A percentile compares a stretch with the other conserved stretches of the same genome.
Evolutionary conservation across 495 filamentous ascomycete species (phyloP).

Genomic region (Collariella sp.): DNA sequence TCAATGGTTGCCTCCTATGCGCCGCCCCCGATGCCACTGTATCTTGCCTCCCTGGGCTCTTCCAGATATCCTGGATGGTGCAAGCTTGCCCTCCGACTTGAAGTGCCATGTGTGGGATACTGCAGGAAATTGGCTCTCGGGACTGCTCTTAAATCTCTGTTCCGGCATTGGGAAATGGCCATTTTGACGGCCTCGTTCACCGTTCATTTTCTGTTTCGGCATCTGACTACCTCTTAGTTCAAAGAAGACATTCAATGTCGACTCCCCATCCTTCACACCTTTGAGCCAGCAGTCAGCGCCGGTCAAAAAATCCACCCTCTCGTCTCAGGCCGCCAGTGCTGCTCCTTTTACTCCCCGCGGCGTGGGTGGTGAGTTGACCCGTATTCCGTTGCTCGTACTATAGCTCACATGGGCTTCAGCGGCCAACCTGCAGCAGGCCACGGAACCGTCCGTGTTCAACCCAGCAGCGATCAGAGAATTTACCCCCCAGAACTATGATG

Average conservation of each 20-base stretch:
- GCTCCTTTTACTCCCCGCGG: constrained; percentile 77
- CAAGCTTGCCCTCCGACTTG: too few relatives aligned
- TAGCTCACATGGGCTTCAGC: constrained; percentile 19
- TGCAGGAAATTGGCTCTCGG: too few relatives aligned
- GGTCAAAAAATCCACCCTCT: constrained; percentile 58
- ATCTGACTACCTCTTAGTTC: constrained; percentile 26
- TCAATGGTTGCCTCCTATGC: neutral
- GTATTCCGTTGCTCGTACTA: neutral
- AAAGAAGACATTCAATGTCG: constrained; percentile 86
- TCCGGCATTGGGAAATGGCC: neutral
- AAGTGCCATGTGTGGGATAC: too few relatives aligned
- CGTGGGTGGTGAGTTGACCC: constrained; percentile 25
- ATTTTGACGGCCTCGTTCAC: too few relatives aligned
- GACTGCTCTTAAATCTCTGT: neutral
- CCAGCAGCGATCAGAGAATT: constrained; percentile 64
- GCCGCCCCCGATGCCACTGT: neutral
- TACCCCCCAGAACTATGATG: constrained; percentile 66
- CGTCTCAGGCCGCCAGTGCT: constrained; percentile 81
- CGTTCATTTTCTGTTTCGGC: neutral
- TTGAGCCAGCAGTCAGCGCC: constrained; percentile 35
- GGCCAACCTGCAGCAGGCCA: constrained; percentile 27
- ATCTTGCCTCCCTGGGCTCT: neutral
- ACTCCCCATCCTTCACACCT: constrained; percentile 92
- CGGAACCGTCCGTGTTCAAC: constrained; percentile 39
- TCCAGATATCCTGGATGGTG: neutral